phyloP scores from a whole-genome alignment of 2,329 filamentous ascomycete species.

The Diplodia corticola region DNA sequence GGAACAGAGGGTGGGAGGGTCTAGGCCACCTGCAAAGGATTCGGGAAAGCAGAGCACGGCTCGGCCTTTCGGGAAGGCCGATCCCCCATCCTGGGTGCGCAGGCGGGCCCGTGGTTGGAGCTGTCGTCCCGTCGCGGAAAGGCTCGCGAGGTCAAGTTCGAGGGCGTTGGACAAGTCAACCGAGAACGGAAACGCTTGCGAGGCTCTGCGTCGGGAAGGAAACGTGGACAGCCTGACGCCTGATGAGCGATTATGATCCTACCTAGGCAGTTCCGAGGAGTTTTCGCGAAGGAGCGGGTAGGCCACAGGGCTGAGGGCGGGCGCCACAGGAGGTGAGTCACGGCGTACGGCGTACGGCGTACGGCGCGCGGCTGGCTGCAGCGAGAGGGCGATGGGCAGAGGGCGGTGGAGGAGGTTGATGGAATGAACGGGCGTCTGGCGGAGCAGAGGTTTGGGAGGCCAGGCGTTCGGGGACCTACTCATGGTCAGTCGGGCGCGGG shows the following conservation, averaged over 20 bases:
- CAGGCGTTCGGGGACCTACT: too few relatives aligned
- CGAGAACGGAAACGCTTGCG: too few relatives aligned
- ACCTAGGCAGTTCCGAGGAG: neutral
- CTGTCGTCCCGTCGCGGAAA: too few relatives aligned
- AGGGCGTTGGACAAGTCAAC: too few relatives aligned
- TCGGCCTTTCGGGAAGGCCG: slow-evolving; percentile 2
- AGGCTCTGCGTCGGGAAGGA: too few relatives aligned
- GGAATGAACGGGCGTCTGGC: neutral
- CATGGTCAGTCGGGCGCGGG: too few relatives aligned
- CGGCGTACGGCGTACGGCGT: too few relatives aligned
- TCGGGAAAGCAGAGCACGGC: neutral
- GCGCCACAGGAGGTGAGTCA: neutral
- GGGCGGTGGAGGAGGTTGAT: neutral
- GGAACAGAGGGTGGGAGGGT: neutral
- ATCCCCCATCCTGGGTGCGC: neutral
- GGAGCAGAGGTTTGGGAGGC: neutral
- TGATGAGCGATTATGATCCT: too few relatives aligned
- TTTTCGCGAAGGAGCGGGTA: neutral
- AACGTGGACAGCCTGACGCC: too few relatives aligned
- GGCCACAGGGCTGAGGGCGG: neutral
- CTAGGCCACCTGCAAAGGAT: neutral
- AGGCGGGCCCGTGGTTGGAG: neutral
- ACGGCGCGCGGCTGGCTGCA: too few relatives aligned
- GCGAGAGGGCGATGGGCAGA: neutral
- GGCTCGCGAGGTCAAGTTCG: too few relatives aligned